Conservation (phyloP, 331 rosid species). For the Pyracantha coccinea region DNA sequence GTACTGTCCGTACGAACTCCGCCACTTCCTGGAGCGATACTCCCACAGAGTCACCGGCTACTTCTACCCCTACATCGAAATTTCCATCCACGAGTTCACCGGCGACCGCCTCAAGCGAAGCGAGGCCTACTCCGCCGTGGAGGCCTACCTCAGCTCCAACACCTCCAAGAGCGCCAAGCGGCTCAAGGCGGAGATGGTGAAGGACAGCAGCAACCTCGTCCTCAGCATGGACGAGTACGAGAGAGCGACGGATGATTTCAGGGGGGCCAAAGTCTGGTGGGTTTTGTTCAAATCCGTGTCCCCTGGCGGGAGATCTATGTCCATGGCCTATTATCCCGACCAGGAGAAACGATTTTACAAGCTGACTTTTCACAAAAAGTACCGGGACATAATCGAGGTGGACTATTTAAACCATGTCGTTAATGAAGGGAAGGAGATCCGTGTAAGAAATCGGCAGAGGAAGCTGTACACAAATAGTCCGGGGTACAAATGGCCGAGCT, state of each 20-base stretch:
- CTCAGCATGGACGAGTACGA: conserved; percentile 74
- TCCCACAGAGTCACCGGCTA: conserved; percentile 31
- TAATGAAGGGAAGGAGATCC: conserved; percentile 64
- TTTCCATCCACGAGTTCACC: conserved; percentile 61
- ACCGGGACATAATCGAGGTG: conserved; percentile 44
- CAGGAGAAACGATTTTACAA: conserved; percentile 55
- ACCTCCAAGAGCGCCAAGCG: conserved; percentile 57
- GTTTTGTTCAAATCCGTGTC: conserved; percentile 30
- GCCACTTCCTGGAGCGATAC: conserved; percentile 43
- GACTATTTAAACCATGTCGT: conserved; percentile 55
- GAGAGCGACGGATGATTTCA: conserved; percentile 49
- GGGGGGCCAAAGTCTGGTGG: conserved; percentile 58
- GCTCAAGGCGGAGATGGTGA: conserved; percentile 76
- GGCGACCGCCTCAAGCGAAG: conserved; percentile 71
- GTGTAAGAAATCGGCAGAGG: conserved; percentile 51
- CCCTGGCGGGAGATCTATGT: conserved; percentile 20
- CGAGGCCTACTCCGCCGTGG: conserved; percentile 62
- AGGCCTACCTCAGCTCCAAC: conserved; percentile 68
- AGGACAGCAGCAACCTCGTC: conserved; percentile 43
- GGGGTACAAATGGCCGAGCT: conserved; percentile 71
- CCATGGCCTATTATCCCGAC: conserved; percentile 44
- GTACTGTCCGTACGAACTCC: conserved; percentile 56
- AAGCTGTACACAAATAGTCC: conserved; percentile 71
- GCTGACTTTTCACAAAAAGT: conserved; percentile 46
- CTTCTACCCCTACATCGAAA: conserved; percentile 54